Conservation (phyloP, 306 rosid species). For the Quercus rubra region DNA sequence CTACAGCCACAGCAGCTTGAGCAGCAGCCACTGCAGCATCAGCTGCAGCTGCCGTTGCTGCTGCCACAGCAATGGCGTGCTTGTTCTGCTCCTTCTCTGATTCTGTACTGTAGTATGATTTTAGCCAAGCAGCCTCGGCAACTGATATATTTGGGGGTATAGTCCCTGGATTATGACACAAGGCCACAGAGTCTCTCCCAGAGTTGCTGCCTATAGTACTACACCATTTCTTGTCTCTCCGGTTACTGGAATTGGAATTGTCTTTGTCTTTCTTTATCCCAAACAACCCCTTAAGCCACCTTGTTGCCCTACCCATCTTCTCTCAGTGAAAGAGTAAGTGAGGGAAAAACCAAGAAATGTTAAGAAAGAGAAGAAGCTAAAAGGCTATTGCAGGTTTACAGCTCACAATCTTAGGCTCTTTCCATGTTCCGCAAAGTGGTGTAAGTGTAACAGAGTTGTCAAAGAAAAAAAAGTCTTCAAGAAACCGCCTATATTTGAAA, state of each 20-base stretch:
- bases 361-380: not conserved
- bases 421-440: constrained; percentile 39
- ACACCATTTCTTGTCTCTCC: constrained; percentile 18
- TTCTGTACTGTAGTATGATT: constrained; percentile 44
- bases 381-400: constrained; percentile 6
- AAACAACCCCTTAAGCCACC: constrained; percentile 75
- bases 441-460: constrained; percentile 35
- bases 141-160: constrained; percentile 75
- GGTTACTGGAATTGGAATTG: constrained; percentile 29
- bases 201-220: constrained; percentile 14
- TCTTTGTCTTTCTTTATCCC: constrained; percentile 54
- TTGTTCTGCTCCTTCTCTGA: constrained; percentile 73
- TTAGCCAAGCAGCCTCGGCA: constrained; percentile 81
- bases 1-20: constrained; percentile 81
- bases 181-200: constrained; percentile 20
- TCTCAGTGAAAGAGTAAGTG: not conserved
- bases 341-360: constrained; percentile 1
- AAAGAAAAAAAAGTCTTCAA: constrained; percentile 21
- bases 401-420: constrained; percentile 29
- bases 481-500: not conserved
- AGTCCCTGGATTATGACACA: constrained; percentile 66
- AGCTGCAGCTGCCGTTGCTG: constrained; percentile 82
- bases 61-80: constrained; percentile 92
- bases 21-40: constrained; percentile 90
- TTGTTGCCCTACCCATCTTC: constrained; percentile 68